A percentile compares a stretch with the other conserved stretches of the same genome.
phyloP scores from a whole-genome alignment of 768 basidiomycete genomes.

The Russula lepida region DNA sequence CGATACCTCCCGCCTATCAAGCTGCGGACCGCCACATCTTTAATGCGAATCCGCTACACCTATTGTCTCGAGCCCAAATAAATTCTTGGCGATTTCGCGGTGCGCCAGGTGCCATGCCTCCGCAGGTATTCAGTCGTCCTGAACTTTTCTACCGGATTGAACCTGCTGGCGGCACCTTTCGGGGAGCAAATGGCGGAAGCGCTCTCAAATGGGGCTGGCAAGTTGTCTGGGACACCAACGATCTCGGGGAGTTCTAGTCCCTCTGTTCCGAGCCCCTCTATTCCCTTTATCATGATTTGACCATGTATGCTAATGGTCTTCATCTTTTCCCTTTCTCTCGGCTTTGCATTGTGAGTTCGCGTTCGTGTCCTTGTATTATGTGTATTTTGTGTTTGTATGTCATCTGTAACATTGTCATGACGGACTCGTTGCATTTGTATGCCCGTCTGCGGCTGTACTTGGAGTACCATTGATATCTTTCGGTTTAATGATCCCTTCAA shows the following conservation, averaged over 20 bases:
- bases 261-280: neutral
- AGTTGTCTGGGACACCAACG: constrained; percentile 17
- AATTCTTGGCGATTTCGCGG: constrained; percentile 35
- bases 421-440: neutral
- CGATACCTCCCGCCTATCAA: constrained; percentile 1
- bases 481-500: constrained; percentile 3
- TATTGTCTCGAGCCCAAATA: constrained; percentile 53
- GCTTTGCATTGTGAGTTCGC: neutral
- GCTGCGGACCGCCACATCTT: constrained; percentile 44
- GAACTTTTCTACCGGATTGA: constrained; percentile 16
- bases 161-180: neutral
- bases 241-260: neutral
- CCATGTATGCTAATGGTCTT: neutral
- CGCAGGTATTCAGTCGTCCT: constrained; percentile 6
- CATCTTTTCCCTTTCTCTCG: neutral
- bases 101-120: constrained; percentile 37
- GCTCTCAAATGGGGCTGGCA: constrained; percentile 20
- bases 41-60: constrained; percentile 50
- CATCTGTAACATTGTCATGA: constrained; percentile 7
- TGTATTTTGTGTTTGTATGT: constrained; percentile 1
- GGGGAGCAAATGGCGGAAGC: constrained; percentile 7
- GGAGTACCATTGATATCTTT: neutral
- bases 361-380: constrained; percentile 2
- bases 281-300: neutral
- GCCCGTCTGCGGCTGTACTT: neutral